Evolutionary conservation across 495 filamentous ascomycete genomes (phyloP).

Genomic region (Podospora didyma): DNA sequence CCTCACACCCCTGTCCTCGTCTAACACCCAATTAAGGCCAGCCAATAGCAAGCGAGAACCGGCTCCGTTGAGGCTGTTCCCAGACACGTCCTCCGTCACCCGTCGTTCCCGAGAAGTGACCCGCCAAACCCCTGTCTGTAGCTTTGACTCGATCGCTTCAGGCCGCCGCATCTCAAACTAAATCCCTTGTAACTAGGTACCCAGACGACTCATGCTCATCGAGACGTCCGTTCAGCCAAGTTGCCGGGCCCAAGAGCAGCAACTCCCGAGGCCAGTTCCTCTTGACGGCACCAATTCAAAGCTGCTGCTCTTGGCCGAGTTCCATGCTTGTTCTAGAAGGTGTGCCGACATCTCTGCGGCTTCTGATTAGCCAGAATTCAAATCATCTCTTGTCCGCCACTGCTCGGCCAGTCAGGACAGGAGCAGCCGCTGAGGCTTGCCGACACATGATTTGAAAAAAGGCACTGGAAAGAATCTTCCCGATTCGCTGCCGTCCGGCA

Average conservation of each 20-base stretch:
- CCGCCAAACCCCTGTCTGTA: slow-evolving; percentile 26
- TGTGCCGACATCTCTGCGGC: neutral
- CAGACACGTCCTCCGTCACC: slow-evolving; percentile 20
- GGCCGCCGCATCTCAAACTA: slow-evolving; percentile 21
- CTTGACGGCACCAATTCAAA: neutral
- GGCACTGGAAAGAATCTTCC: neutral
- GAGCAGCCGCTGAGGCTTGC: neutral
- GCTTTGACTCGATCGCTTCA: slow-evolving; percentile 32
- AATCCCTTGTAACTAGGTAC: slow-evolving; percentile 18
- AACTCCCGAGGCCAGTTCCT: neutral
- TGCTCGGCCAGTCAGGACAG: neutral
- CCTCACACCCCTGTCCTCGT: slow-evolving; percentile 6
- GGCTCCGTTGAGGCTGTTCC: slow-evolving; percentile 26
- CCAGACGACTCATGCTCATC: slow-evolving; percentile 11
- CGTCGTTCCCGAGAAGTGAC: slow-evolving; percentile 26
- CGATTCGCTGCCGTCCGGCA: neutral
- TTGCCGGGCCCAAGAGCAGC: neutral
- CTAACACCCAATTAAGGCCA: slow-evolving; percentile 18
- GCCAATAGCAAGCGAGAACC: slow-evolving; percentile 20
- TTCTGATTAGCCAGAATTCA: slow-evolving; percentile 7
- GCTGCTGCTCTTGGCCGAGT: slow-evolving; percentile 6
- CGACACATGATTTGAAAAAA: slow-evolving; percentile 2
- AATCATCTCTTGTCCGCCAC: neutral
- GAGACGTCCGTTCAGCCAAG: neutral
- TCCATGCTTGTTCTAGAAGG: slow-evolving; percentile 9